Conservation (phyloP, 2,329 filamentous ascomycete species). For the Triangularia verruculosa region DNA sequence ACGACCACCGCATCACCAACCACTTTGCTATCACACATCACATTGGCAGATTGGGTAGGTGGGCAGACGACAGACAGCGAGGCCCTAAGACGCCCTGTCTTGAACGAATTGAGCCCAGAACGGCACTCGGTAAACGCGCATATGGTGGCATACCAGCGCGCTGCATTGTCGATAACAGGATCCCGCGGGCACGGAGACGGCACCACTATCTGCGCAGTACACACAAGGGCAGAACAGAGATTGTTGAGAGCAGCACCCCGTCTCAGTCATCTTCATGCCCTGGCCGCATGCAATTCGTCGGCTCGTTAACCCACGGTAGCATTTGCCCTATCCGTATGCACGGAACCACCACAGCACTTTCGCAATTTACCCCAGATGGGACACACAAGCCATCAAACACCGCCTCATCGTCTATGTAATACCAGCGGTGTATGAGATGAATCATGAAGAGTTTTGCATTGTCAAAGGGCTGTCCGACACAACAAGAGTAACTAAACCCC, state of each 20-base stretch:
- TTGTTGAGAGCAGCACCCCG: too few relatives aligned
- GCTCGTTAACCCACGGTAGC: neutral
- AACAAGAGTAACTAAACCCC: neutral
- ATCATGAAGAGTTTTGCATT: neutral
- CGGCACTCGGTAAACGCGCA: neutral
- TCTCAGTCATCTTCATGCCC: neutral
- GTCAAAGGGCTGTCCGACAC: neutral
- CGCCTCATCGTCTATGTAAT: neutral
- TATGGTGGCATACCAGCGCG: neutral
- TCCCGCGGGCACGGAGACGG: neutral
- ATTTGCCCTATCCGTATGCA: neutral
- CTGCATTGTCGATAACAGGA: neutral
- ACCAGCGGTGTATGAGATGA: neutral
- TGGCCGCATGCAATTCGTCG: neutral
- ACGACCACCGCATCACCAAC: neutral
- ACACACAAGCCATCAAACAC: neutral
- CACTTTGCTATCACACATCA: neutral
- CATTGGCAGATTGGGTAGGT: neutral
- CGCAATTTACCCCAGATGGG: neutral
- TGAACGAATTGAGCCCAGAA: neutral
- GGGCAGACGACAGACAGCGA: neutral
- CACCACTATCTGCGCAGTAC: neutral
- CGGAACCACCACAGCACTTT: neutral
- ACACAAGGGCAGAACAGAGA: neutral
- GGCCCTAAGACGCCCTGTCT: neutral